Conservation (phyloP, 768 basidiomycete genomes). For the Serendipita sp. region DNA sequence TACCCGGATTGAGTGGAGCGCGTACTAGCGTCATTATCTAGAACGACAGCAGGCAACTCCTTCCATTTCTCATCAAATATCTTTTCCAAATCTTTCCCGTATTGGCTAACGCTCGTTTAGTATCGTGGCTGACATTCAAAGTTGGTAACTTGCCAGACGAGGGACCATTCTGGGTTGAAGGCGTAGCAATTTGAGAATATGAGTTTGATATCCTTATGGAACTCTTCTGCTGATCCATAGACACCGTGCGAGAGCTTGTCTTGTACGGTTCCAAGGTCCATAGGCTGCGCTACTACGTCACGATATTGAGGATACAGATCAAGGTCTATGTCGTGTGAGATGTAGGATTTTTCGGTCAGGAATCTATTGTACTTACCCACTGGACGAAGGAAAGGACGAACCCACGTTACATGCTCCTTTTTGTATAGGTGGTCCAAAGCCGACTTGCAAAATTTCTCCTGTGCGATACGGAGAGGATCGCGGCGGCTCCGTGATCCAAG, state of each 20-base stretch:
- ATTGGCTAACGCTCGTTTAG: neutral
- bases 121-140: neutral
- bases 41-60: constrained; percentile 33
- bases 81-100: constrained; percentile 14
- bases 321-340: neutral
- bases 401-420: constrained; percentile 58
- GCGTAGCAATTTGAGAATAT: constrained; percentile 78
- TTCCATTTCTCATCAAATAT: constrained; percentile 91
- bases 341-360: constrained; percentile 20
- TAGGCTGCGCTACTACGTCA: constrained; percentile 71
- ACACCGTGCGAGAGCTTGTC: constrained; percentile 71
- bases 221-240: constrained; percentile 63
- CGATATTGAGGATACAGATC: constrained; percentile 60
- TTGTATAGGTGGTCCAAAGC: constrained; percentile 58
- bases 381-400: constrained; percentile 81
- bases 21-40: neutral
- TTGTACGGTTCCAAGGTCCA: constrained; percentile 90
- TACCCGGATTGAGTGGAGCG: no score
- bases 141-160: neutral
- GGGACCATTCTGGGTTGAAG: constrained; percentile 42
- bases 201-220: constrained; percentile 71
- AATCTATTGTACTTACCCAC: constrained; percentile 26
- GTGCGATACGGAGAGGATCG: constrained; percentile 27
- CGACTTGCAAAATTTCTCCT: constrained; percentile 63
- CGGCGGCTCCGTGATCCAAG: constrained; percentile 54